phyloP scores from a whole-genome alignment of 83 land plant species.

The Thuja plicata region DNA sequence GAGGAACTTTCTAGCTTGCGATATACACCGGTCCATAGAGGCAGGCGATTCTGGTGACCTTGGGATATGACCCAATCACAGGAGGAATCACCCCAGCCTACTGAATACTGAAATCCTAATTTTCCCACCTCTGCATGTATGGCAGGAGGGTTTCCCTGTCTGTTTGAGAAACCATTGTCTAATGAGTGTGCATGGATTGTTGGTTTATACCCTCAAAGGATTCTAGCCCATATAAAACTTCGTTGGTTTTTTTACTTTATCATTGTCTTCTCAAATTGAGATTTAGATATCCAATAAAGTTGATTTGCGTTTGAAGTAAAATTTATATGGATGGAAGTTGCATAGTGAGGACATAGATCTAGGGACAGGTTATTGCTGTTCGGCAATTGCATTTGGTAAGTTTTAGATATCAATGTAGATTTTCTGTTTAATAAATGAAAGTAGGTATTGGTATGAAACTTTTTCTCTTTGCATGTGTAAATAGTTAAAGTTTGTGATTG shows the following conservation, averaged over 20 bases:
- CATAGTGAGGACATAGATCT: not conserved
- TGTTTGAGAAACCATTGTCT: not conserved
- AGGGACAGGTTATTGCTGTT: not conserved
- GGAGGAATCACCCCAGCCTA: not conserved
- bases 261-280: not conserved
- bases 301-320: not conserved
- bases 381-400: not conserved
- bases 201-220: not conserved
- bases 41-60: not conserved
- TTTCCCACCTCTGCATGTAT: not conserved
- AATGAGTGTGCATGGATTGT: not conserved
- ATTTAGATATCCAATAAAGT: not conserved
- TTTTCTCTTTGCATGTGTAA: too few relatives aligned
- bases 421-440: not conserved
- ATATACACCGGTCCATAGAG: not conserved
- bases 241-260: not conserved
- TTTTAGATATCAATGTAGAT: not conserved
- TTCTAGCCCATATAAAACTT: not conserved
- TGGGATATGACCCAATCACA: not conserved
- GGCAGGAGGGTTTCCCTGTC: not conserved
- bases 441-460: not conserved
- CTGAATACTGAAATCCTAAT: not conserved
- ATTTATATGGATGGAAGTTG: not conserved
- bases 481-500: not conserved
- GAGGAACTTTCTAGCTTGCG: not conserved